A percentile compares a stretch with the other conserved stretches of the same genome.
phyloP scores from a whole-genome alignment of 495 filamentous ascomycete genomes.

The Neurospora sp. region DNA sequence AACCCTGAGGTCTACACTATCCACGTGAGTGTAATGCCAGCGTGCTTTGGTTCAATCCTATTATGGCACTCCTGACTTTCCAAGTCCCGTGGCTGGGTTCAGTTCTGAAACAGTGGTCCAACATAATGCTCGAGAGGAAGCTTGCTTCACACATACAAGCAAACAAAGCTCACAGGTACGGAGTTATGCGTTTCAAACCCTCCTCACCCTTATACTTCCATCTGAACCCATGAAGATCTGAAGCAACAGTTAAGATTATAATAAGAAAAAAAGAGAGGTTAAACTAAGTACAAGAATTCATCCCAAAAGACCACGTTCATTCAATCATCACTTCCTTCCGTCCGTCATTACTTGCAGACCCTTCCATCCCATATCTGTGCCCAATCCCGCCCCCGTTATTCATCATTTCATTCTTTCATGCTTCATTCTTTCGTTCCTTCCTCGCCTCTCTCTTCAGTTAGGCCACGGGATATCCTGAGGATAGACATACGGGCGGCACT shows the following conservation, averaged over 20 bases:
- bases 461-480: not conserved
- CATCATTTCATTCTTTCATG: not conserved
- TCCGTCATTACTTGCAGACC: not conserved
- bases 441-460: not conserved
- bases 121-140: not conserved
- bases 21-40: too few relatives aligned
- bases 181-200: not conserved
- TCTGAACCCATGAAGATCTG: not conserved
- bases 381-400: not conserved
- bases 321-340: not conserved
- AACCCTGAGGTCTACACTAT: too few relatives aligned
- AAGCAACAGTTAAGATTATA: not conserved
- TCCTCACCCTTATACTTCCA: not conserved
- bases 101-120: not conserved
- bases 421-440: not conserved
- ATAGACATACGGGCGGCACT: slow-evolving; percentile 19
- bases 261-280: not conserved
- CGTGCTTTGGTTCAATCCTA: not conserved
- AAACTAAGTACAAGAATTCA: not conserved
- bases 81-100: not conserved
- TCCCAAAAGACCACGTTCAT: not conserved
- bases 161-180: not conserved
- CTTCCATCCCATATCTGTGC: not conserved
- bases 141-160: not conserved
- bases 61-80: not conserved